Percentiles rank a stretch among this genome's conserved stretches.
Evolutionary conservation across 371 early-diverging fungal species (phyloP).

Genomic region (Zychaea mexicana): DNA sequence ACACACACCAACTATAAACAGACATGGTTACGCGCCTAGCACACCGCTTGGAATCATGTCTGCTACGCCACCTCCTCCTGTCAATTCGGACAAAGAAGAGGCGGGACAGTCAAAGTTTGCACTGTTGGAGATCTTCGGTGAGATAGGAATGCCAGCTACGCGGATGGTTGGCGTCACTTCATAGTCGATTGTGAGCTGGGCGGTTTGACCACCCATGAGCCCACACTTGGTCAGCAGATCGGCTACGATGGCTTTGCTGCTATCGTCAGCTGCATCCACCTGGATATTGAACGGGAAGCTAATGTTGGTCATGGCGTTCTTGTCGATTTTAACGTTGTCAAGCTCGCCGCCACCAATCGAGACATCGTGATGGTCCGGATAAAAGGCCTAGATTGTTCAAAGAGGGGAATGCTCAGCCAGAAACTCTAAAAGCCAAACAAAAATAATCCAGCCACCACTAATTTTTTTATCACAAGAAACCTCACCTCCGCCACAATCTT

Average conservation of each 20-base stretch:
- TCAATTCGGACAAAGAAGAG: not conserved
- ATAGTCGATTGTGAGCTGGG: constrained; percentile 50
- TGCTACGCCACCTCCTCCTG: not conserved
- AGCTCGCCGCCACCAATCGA: constrained; percentile 53
- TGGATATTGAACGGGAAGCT: constrained; percentile 48
- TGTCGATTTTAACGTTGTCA: constrained; percentile 47
- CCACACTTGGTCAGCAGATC: constrained; percentile 55
- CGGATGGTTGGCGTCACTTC: constrained; percentile 51
- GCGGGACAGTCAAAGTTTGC: constrained; percentile 42
- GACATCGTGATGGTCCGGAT: constrained; percentile 38
- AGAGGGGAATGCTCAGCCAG: not conserved
- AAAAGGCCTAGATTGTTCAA: constrained; percentile 44
- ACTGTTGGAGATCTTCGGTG: constrained; percentile 38
- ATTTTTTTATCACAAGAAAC: not conserved
- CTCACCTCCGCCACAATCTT: constrained; percentile 56
- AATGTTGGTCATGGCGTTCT: constrained; percentile 42
- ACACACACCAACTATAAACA: no score
- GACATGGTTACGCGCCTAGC: no score
- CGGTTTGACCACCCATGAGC: constrained; percentile 21
- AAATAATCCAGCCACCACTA: not conserved
- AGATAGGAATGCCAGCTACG: constrained; percentile 51
- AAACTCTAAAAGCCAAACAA: not conserved
- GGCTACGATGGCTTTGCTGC: constrained; percentile 32
- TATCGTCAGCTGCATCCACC: constrained; percentile 26
- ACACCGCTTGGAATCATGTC: no score